These are phyloP conservation scores for Backusella westeae DNA, from an alignment of 192 early-diverging fungal genomes.

Conservation along the genomic window DNA sequence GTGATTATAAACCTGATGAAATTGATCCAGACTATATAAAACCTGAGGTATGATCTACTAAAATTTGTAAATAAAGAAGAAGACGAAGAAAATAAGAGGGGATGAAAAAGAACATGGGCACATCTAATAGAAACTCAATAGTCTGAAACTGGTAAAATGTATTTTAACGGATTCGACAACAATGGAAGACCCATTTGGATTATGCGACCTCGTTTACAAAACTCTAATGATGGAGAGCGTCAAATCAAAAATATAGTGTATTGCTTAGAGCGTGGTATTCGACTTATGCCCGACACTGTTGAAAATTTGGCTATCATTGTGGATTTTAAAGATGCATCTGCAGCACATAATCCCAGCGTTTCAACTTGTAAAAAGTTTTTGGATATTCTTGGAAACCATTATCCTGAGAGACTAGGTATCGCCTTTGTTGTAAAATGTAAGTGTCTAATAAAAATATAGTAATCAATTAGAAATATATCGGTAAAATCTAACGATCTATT, in stretches of 20 bases:
- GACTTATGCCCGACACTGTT: slow-evolving; percentile 70
- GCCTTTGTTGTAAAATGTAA: slow-evolving; percentile 67
- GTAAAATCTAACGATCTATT: neutral
- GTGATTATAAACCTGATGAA: slow-evolving; percentile 64
- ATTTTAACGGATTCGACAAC: slow-evolving; percentile 81
- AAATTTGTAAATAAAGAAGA: no score
- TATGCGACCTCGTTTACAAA: slow-evolving; percentile 76
- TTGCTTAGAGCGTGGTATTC: slow-evolving; percentile 75
- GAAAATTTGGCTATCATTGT: slow-evolving; percentile 78
- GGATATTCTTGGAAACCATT: slow-evolving; percentile 80
- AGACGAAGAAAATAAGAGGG: no score
- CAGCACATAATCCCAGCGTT: slow-evolving; percentile 65
- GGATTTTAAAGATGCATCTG: slow-evolving; percentile 71
- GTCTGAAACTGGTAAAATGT: slow-evolving; percentile 79
- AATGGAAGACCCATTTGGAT: slow-evolving; percentile 70
- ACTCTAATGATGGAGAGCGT: slow-evolving; percentile 66
- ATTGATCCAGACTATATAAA: slow-evolving; percentile 73
- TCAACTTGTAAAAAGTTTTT: slow-evolving; percentile 77
- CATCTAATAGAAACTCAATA: slow-evolving; percentile 13
- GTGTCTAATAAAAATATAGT: neutral
- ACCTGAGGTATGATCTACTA: slow-evolving; percentile 53
- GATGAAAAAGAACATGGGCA: neutral
- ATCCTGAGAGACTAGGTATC: slow-evolving; percentile 79
- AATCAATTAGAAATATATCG: neutral
- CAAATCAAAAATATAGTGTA: slow-evolving; percentile 83